Evolutionary conservation across 2,329 filamentous ascomycete genomes (phyloP), one percentile per base, ranked within the genome.

Genomic region (Aspergillus versicolor): DNA sequence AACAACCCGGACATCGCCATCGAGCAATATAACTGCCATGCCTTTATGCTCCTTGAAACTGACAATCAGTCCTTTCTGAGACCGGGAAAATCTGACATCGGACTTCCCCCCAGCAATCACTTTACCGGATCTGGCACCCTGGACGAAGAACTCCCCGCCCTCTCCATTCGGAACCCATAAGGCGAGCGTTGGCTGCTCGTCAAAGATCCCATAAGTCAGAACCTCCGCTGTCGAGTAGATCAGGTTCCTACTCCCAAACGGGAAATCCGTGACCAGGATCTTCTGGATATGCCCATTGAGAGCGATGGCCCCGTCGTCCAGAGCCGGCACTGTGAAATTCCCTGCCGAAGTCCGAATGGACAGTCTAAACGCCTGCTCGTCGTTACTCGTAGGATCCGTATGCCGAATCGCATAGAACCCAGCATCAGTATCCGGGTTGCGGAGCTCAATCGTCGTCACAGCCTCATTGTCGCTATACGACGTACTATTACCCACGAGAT

Each of bases 401-500:
- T 84, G 81, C 19, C 80, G 75, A 1, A 81, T 68, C 22, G 81
- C 73, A 57, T 82, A 82, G 59, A 84, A 85, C 0, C 78, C 77
- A 2, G 80, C 76, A 40, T 76, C 57, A 0, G 79, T 79, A 37
- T 81, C 75, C 1, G 80, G 80, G 54, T 82, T 84, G 27, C 76
- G 75, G 32, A 84, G 69, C 9, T 79, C 77, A 80, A 81, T 83
- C 1, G 79, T 82, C 63, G 75, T 83, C 6, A 82, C 74, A 3
- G 67, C 68, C 0, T 67, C 53, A 21, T 76, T 69, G 44, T 69
- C 73, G 54, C 72, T 75, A 62, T 80, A 80, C 12, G 75, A 75
- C 1, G 81, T 83, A 1, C 82, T 82, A 59, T 84, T 84, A 1
- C 81, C 81, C 49, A 79, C 70, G 79, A 84, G 84, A 3, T 79